phyloP scores from a whole-genome alignment of 1,139 yeast genomes.

The Scheffersomyces segobiensis region DNA sequence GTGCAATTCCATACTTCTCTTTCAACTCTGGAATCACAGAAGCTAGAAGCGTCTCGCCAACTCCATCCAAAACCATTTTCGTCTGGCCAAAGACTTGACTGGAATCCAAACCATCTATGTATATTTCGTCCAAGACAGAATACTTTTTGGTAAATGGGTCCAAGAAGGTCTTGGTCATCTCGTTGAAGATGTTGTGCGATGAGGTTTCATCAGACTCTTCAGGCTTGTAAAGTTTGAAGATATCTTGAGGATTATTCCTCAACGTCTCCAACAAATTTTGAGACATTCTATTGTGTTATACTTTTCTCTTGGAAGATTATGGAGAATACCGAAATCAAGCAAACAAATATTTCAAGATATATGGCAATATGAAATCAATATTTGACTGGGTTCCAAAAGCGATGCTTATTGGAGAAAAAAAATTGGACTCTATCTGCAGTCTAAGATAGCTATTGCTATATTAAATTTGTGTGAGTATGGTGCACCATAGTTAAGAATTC shows the following conservation, averaged over 20 bases:
- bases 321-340: background rate
- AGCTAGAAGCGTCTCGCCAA: conserved; percentile 56
- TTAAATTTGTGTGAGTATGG: background rate
- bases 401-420: background rate
- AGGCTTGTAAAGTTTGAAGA: conserved; percentile 22
- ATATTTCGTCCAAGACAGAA: conserved; percentile 78
- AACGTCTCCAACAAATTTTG: conserved; percentile 20
- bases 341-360: background rate
- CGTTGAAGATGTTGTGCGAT: conserved; percentile 22
- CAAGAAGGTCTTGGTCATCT: conserved; percentile 52
- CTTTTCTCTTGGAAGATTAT: background rate
- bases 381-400: background rate
- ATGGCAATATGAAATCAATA: too few relatives aligned
- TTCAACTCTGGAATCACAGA: conserved; percentile 46
- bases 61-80: conserved; percentile 75
- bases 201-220: conserved; percentile 8
- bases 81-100: conserved; percentile 94
- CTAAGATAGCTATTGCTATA: background rate
- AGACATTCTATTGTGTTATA: conserved; percentile 11
- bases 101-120: conserved; percentile 84
- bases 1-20: conserved; percentile 19
- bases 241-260: conserved; percentile 25
- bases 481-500: background rate
- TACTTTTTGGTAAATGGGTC: conserved; percentile 66
- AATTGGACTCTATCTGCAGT: background rate